A percentile compares a stretch with the other conserved stretches of the same genome.
phyloP scores from a whole-genome alignment of 192 early-diverging fungal species.

The Coemansia sp. region DNA sequence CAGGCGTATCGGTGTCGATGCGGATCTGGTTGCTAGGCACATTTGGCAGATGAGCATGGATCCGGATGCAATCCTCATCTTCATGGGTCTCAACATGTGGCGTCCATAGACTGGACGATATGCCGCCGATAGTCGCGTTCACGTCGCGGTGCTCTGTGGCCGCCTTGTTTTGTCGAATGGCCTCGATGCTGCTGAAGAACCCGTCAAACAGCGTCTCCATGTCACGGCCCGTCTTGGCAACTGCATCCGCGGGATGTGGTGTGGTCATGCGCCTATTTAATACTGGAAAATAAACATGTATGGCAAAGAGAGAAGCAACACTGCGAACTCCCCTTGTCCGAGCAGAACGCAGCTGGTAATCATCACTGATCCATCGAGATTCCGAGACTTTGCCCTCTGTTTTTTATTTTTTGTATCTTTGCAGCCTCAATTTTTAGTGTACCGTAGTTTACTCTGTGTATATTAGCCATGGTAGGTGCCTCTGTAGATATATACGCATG shows the following conservation, averaged over 20 bases:
- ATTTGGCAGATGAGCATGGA: constrained; percentile 31
- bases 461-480: background rate
- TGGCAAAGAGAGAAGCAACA: background rate
- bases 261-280: background rate
- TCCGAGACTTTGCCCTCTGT: too few species aligned
- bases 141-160: constrained; percentile 15
- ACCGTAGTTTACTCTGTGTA: too few species aligned
- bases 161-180: constrained; percentile 25
- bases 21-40: constrained; percentile 44
- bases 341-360: too few species aligned
- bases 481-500: background rate
- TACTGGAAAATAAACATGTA: background rate
- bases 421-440: too few species aligned
- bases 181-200: constrained; percentile 52
- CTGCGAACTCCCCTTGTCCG: background rate
- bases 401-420: too few species aligned
- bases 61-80: constrained; percentile 14
- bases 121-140: constrained; percentile 33
- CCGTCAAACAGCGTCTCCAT: constrained; percentile 46
- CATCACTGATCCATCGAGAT: too few species aligned
- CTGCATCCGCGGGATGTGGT: constrained; percentile 2
- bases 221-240: constrained; percentile 36
- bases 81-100: constrained; percentile 39
- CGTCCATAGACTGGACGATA: constrained; percentile 45
- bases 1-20: constrained; percentile 35